Percentiles rank a stretch among this genome's conserved stretches.
Conservation (phyloP, 1,139 yeast species). For the Magnusiomyces ingens region DNA sequence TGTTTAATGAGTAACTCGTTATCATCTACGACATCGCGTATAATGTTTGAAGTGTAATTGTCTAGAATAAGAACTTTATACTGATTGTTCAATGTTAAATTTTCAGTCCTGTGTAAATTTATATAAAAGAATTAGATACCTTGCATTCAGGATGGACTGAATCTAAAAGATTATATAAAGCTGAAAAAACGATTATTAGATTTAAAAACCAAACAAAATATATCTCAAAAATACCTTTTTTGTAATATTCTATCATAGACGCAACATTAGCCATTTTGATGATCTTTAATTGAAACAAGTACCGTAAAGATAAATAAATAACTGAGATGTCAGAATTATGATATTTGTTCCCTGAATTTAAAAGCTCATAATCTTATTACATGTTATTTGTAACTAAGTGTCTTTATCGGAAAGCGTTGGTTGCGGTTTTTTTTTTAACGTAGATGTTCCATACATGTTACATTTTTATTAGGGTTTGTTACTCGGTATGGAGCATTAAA, state of each 20-base stretch:
- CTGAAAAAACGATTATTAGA: constrained; percentile 16
- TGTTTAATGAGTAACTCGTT: constrained; percentile 36
- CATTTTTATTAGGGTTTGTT: too few species aligned
- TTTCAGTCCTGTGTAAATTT: not conserved
- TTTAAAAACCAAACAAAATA: too few species aligned
- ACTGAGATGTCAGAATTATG: too few species aligned
- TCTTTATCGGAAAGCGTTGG: too few species aligned
- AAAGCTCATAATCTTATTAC: too few species aligned
- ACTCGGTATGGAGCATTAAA: too few species aligned
- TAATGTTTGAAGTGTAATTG: constrained; percentile 32
- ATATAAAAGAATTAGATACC: constrained; percentile 19
- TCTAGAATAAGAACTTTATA: constrained; percentile 41
- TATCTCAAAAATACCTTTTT: constrained; percentile 5
- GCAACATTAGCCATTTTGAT: constrained; percentile 2
- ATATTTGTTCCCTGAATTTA: too few species aligned
- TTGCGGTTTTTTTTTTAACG: too few species aligned
- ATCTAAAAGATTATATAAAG: constrained; percentile 27
- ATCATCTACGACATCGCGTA: constrained; percentile 32
- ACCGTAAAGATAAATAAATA: not conserved
- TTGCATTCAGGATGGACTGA: constrained; percentile 28
- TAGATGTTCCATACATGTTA: too few species aligned
- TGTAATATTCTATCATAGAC: constrained; percentile 11
- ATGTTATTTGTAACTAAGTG: too few species aligned
- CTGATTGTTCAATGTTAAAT: constrained; percentile 15
- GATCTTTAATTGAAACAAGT: constrained; percentile 1